A percentile compares a stretch with the other conserved stretches of the same genome.
phyloP scores from a whole-genome alignment of 2,329 filamentous ascomycete genomes.

The Dendryphion nanum region DNA sequence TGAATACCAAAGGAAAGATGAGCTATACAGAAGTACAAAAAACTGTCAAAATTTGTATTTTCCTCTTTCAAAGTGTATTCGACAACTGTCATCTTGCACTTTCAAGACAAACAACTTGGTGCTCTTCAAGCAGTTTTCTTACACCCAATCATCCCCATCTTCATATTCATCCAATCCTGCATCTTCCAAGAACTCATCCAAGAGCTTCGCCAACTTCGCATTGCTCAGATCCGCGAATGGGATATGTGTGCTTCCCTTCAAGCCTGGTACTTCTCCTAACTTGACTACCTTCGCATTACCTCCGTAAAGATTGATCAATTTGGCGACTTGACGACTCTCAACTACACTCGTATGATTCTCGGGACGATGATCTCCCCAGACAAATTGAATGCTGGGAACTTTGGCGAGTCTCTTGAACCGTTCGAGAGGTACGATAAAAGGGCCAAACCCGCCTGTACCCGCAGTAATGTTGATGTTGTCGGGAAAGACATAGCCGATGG shows the following conservation, averaged over 20 bases:
- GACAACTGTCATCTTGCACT: not conserved
- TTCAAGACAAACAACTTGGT: too few species aligned
- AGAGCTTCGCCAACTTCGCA: slow-evolving; percentile 14
- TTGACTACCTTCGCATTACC: slow-evolving; percentile 24
- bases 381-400: slow-evolving; percentile 18
- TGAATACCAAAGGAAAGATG: too few species aligned
- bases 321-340: slow-evolving; percentile 14
- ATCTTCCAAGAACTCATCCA: slow-evolving; percentile 18
- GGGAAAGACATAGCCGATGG: slow-evolving; percentile 25
- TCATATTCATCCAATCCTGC: slow-evolving; percentile 20
- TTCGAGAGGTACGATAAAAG: slow-evolving; percentile 19
- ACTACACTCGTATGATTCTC: slow-evolving; percentile 14
- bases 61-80: too few species aligned
- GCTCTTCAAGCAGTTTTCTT: not conserved
- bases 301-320: slow-evolving; percentile 23
- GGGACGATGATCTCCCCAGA: slow-evolving; percentile 23
- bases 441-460: slow-evolving; percentile 19
- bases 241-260: slow-evolving; percentile 25
- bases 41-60: too few species aligned
- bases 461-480: slow-evolving; percentile 22
- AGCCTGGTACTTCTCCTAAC: slow-evolving; percentile 15
- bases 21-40: too few species aligned
- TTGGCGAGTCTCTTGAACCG: slow-evolving; percentile 22
- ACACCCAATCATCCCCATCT: slow-evolving; percentile 10
- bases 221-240: slow-evolving; percentile 26